Conservation (phyloP, 176 grass and related monocot genomes). For the Ananas comosus region DNA sequence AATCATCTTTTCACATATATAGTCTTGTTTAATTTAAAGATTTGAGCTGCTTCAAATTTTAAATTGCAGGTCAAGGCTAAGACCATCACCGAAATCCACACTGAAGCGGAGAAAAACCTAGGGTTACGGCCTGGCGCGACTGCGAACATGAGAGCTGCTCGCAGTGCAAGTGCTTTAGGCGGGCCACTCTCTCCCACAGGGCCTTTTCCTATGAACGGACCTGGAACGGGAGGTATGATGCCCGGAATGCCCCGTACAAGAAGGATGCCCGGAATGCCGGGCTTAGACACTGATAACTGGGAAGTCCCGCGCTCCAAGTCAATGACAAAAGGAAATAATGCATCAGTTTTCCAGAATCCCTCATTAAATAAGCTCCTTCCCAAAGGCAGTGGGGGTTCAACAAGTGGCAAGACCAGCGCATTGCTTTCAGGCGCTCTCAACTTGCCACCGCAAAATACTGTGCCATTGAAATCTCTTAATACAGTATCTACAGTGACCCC, state of each 20-base stretch:
- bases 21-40: too few relatives aligned
- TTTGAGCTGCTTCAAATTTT: slow-evolving; percentile 24
- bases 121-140: slow-evolving; percentile 62
- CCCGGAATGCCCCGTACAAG: slow-evolving; percentile 90
- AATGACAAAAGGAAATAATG: slow-evolving; percentile 49
- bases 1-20: too few relatives aligned
- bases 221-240: slow-evolving; percentile 91
- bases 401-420: slow-evolving; percentile 67
- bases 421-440: slow-evolving; percentile 35
- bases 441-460: slow-evolving; percentile 32
- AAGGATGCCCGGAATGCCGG: slow-evolving; percentile 99
- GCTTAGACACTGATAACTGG: slow-evolving; percentile 80
- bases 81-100: slow-evolving; percentile 84
- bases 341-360: slow-evolving; percentile 20
- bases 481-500: slow-evolving; percentile 28
- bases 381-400: slow-evolving; percentile 53
- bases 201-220: slow-evolving; percentile 40
- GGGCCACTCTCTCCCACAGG: slow-evolving; percentile 56
- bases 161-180: slow-evolving; percentile 24
- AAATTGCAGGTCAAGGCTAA: slow-evolving; percentile 70
- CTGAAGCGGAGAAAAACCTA: slow-evolving; percentile 77
- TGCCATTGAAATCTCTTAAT: slow-evolving; percentile 28
- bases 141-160: slow-evolving; percentile 50
- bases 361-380: slow-evolving; percentile 68
- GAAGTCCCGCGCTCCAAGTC: slow-evolving; percentile 82